A percentile compares a stretch with the other conserved stretches of the same genome.
phyloP scores from a whole-genome alignment of 208 protist genomes.

The Trypanosoma lewisi region DNA sequence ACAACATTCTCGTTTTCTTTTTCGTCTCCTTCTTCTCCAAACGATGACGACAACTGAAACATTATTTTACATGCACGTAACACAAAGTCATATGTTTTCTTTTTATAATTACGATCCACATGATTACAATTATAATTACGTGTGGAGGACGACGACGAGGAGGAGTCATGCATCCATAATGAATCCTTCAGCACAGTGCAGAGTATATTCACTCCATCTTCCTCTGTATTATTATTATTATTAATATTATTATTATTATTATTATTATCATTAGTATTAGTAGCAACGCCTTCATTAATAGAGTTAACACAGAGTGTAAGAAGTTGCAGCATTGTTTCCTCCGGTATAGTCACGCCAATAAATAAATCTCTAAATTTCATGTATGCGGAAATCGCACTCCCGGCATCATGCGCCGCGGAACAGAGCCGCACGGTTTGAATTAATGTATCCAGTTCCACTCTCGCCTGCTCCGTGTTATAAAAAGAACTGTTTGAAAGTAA shows the following conservation, averaged over 20 bases:
- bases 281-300: background rate
- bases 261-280: background rate
- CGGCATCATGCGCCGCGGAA: conserved; percentile 19
- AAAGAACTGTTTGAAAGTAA: conserved; percentile 17
- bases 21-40: background rate
- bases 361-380: conserved; percentile 11
- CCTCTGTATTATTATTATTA: background rate
- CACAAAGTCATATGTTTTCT: background rate
- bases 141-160: too few relatives aligned
- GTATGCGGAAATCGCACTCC: conserved; percentile 24
- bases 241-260: too few relatives aligned
- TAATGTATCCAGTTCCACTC: conserved; percentile 5
- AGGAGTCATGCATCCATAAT: conserved; percentile 17
- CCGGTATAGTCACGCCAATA: conserved; percentile 18
- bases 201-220: background rate
- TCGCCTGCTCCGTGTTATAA: conserved; percentile 11
- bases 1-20: background rate
- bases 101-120: background rate
- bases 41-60: background rate
- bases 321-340: conserved; percentile 27
- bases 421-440: conserved; percentile 25
- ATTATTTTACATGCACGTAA: conserved; percentile 3
- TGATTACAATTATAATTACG: too few relatives aligned
- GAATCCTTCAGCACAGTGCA: conserved; percentile 17
- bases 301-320: conserved; percentile 16